These are phyloP conservation scores for Podospora didyma DNA, from an alignment of 495 filamentous ascomycete species.

Conservation along the genomic window DNA sequence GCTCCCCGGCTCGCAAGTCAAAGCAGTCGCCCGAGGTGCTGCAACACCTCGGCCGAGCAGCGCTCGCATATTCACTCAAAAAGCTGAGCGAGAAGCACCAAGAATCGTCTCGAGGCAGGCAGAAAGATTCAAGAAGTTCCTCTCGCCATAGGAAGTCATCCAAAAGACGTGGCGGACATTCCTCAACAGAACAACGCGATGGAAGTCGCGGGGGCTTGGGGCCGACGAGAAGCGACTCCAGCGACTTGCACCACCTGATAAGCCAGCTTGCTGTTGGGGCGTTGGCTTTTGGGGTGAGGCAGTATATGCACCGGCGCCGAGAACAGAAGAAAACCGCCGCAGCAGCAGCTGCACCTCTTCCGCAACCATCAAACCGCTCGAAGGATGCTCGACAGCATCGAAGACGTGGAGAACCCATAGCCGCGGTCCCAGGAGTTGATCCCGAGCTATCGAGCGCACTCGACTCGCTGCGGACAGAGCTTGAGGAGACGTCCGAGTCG, in stretches of 20 bases:
- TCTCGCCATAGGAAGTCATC: neutral
- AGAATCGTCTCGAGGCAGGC: too few species aligned
- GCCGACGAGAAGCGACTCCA: conserved; percentile 3
- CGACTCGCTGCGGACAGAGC: conserved; percentile 16
- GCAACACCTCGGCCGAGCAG: conserved; percentile 20
- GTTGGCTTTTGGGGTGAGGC: conserved; percentile 21
- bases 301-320: conserved; percentile 13
- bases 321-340: conserved; percentile 13
- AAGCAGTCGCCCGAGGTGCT: conserved; percentile 15
- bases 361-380: neutral
- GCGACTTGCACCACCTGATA: conserved; percentile 21
- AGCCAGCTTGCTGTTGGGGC: conserved; percentile 24
- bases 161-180: neutral
- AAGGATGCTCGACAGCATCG: neutral
- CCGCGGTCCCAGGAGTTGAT: neutral
- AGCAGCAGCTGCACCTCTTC: neutral
- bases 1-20: neutral
- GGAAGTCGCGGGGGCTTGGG: neutral
- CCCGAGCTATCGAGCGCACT: conserved; percentile 19
- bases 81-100: conserved; percentile 10
- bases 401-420: neutral
- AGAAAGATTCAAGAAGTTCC: too few species aligned
- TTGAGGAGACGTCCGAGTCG: conserved; percentile 15
- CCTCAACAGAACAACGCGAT: neutral
- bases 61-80: conserved; percentile 21